Evolutionary conservation across 2,329 filamentous ascomycete species (phyloP), one percentile per base, ranked within the genome.

Genomic region (Fusarium fujikuroi): DNA sequence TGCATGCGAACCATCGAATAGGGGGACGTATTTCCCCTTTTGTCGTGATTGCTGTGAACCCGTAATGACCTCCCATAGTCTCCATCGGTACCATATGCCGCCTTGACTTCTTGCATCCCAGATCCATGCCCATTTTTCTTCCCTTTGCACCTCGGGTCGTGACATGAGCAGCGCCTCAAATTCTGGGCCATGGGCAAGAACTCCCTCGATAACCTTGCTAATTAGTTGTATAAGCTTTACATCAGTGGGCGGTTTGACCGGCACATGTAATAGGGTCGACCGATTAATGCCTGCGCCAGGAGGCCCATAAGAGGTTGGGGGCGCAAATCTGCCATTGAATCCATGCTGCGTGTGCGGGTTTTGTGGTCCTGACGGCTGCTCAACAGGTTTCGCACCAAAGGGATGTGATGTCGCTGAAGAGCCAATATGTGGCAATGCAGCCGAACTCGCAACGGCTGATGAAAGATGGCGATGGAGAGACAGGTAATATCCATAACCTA

Each of bases 111-210:
- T 89, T 25, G 95, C 89, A 80, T 98, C 92, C 92, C 94, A 99
- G 9, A 99, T 86, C 93, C 95, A 99, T 1, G 95, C 93, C 91
- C 95, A 98, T 74, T 92, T 95, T 80, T 97, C 93, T 67, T 97
- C 93, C 44, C 87, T 88, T 79, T 97, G 94, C 2, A 98, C 92
- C 61, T 95, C 91, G 0, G 93, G 90, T 23, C 93, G 88, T 56
- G 92, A 92, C 96, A 98, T 98, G 11, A 99, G 87, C 5, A 97
- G 85, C 9, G 95, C 95, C 82, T 99, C 96, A 69, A 97, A 97
- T 78, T 96, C 94, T 0, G 93, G 90, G 0, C 95, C 95, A 75
- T 96, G 90, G 28, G 91, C 89, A 14, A 98, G 84, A 1, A 98
- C 86, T 6, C 89, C 88, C 78, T 98, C 95, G 39, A 97, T 88